Base-by-base conservation (phyloP, 2,329 filamentous ascomycete genomes). In the Celoporthe dispersa region DNA sequence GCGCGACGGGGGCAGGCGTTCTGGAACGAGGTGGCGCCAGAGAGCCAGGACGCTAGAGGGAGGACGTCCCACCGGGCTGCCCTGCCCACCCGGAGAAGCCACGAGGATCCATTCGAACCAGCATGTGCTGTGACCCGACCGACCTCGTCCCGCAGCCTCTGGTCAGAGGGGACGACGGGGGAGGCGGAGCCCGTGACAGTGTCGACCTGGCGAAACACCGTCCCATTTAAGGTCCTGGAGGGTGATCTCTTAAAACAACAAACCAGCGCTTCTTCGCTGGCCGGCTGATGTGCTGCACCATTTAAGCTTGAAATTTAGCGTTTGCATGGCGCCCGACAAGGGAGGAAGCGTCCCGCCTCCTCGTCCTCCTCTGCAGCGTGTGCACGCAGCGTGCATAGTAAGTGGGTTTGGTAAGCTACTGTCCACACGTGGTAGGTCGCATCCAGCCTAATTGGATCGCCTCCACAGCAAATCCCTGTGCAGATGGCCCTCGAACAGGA, bases 301-400 rank as follows among this genome's bases (percentile, higher is more conserved):
- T 39, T 63, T 63, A 63, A 63, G 60, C 60, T 63, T 63, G 60
- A 63, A 63, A 44, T 63, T 63, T 63, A 63, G 60, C 60, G 60
- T 63, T 25, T 44, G 60, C 48, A 8, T 39, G 22, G 63, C 35
- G 31, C 4, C 51, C 51, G 51, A 55, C 51, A 55, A 28, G 51
- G 51, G 51, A 28, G 51, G 11, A 25, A 25, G 51, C n/a, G n/a
- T n/a, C n/a, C n/a, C n/a, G n/a, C n/a, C n/a, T n/a, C n/a, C n/a
- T n/a, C n/a, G n/a, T n/a, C n/a, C n/a, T n/a, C n/a, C n/a, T 41
- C 39, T 41, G 22, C 44, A 7, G 37, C 9, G 37, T 39, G 37
- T n/a, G n/a, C n/a, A n/a, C n/a, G n/a, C 37, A 39, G 37, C 37
- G 37, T 12, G 35, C 8, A 35, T n/a, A 35, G 22, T 14, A 14